Base-by-base conservation (phyloP, 1,284 basidiomycete species). In the Ceratobasidium theobromae region DNA sequence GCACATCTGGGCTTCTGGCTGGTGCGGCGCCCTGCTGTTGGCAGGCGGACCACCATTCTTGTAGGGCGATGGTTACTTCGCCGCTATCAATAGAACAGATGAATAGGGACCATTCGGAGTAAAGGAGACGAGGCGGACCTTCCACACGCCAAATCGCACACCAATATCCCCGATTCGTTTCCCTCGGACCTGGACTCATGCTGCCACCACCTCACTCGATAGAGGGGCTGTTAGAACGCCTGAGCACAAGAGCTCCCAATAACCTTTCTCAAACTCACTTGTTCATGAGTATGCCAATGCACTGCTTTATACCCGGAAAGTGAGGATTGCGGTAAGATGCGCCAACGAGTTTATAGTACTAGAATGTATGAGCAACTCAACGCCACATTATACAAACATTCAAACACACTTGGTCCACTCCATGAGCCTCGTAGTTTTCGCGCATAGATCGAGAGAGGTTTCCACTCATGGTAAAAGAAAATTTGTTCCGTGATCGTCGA, bases 241-340 rank as follows among this genome's bases (percentile, higher is more conserved):
- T 23, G 25, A 53, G 38, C 25, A 32, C 21, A 64, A 16, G 25
- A 58, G 67, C 27, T 23, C 35, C 53, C 38, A 46, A 45, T 46
- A 48, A 67, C 30, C 30, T 33, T 40, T 33, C 6, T 11, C 23
- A 28, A 9, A 71, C 71, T 66, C 64, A 82, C 82, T 76, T 80
- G 72, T 82, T 82, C 9, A 86, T 73, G 81, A 83, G 84, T 38
- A 78, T 72, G 68, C 80, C 80, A 46, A 84, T 71, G 69, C 84
- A 85, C 35, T 80, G 81, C 68, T 84, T 81, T 53, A 89, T 80
- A 2, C 86, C 87, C 0, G 84, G 84, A 69, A 84, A 88, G 75
- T 89, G 88, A 0, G 87, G 87, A 71, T 89, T 90, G 23, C 87
- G 82, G 74, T 89, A 89, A 8, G 82, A 83, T 18, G 82, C 76